A percentile compares a stretch with the other conserved stretches of the same genome.
Conservation (phyloP, 1,139 yeast species). For the Hyphopichia burtonii region DNA sequence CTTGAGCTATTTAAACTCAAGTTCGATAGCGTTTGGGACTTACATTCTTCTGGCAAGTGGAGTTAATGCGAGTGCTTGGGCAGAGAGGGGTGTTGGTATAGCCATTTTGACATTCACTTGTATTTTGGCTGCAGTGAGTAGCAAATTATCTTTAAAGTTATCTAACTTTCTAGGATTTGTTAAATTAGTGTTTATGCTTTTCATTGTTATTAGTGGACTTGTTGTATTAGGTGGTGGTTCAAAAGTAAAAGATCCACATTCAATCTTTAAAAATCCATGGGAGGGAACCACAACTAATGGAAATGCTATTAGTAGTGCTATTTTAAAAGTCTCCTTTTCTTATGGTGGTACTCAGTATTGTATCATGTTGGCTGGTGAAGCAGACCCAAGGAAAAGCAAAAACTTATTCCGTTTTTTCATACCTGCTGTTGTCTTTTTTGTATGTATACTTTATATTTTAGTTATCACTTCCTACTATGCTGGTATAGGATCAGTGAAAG, state of each 20-base stretch:
- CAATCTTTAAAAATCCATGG: slow-evolving; percentile 36
- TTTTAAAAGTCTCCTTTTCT: slow-evolving; percentile 42
- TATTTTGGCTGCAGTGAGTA: slow-evolving; percentile 23
- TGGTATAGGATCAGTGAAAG: slow-evolving; percentile 26
- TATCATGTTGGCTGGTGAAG: slow-evolving; percentile 39
- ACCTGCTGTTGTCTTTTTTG: slow-evolving; percentile 31
- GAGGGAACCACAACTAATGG: slow-evolving; percentile 41
- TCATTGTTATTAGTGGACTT: slow-evolving; percentile 35
- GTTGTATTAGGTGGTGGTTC: slow-evolving; percentile 43
- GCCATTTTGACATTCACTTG: slow-evolving; percentile 32
- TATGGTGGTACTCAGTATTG: slow-evolving; percentile 41
- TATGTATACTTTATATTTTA: slow-evolving; percentile 35
- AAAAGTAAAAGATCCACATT: slow-evolving; percentile 28
- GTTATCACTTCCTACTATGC: slow-evolving; percentile 39
- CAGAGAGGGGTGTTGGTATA: slow-evolving; percentile 42
- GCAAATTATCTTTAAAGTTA: slow-evolving; percentile 31
- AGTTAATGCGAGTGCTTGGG: slow-evolving; percentile 34
- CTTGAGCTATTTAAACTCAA: slow-evolving; percentile 38
- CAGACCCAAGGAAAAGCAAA: slow-evolving; percentile 24
- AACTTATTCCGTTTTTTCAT: slow-evolving; percentile 31
- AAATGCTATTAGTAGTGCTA: slow-evolving; percentile 41
- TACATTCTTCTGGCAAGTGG: slow-evolving; percentile 40
- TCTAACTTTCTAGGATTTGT: slow-evolving; percentile 38
- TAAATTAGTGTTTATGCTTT: slow-evolving; percentile 35
- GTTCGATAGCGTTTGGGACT: slow-evolving; percentile 42